These are phyloP conservation scores for Colletotrichum endophyticum DNA, from an alignment of 2,329 filamentous ascomycete genomes.

Conservation along the genomic window DNA sequence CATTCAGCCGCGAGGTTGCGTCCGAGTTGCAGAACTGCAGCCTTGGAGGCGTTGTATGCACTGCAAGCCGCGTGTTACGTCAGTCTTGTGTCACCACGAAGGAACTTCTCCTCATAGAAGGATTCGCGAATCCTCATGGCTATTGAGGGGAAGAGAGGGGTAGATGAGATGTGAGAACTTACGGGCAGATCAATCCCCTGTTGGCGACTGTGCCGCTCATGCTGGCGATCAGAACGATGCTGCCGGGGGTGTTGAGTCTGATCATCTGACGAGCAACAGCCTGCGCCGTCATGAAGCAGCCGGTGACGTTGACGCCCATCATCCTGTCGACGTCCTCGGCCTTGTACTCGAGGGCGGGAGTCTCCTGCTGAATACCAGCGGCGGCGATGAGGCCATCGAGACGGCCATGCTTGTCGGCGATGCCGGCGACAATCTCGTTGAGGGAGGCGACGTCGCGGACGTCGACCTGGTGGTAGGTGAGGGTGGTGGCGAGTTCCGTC, in stretches of 20 bases:
- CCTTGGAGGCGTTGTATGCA: constrained; percentile 80
- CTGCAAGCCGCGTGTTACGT: constrained; percentile 43
- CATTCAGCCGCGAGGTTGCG: constrained; percentile 77
- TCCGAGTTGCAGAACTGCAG: constrained; percentile 73
- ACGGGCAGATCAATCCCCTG: constrained; percentile 64
- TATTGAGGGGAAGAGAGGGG: not conserved
- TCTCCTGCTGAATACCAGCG: constrained; percentile 81
- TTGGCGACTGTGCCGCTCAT: constrained; percentile 75
- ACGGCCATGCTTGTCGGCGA: constrained; percentile 72
- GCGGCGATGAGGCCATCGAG: constrained; percentile 80
- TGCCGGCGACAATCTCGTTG: constrained; percentile 69
- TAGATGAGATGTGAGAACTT: constrained; percentile 31
- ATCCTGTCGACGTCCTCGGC: constrained; percentile 78
- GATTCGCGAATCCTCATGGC: not conserved
- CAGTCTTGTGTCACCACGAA: not conserved
- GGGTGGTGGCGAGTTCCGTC: constrained; percentile 67
- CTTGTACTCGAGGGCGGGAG: constrained; percentile 79
- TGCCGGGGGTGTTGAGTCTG: constrained; percentile 60
- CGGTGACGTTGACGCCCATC: constrained; percentile 86
- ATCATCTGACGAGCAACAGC: constrained; percentile 83
- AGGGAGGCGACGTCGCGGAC: constrained; percentile 74
- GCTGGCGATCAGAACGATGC: constrained; percentile 71
- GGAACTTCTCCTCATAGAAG: not conserved
- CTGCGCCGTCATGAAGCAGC: constrained; percentile 84
- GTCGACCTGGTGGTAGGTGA: constrained; percentile 81